Evolutionary conservation across 2,329 filamentous ascomycete species (phyloP), one percentile per base, ranked within the genome.

Genomic region (Aureobasidium melanogenum): DNA sequence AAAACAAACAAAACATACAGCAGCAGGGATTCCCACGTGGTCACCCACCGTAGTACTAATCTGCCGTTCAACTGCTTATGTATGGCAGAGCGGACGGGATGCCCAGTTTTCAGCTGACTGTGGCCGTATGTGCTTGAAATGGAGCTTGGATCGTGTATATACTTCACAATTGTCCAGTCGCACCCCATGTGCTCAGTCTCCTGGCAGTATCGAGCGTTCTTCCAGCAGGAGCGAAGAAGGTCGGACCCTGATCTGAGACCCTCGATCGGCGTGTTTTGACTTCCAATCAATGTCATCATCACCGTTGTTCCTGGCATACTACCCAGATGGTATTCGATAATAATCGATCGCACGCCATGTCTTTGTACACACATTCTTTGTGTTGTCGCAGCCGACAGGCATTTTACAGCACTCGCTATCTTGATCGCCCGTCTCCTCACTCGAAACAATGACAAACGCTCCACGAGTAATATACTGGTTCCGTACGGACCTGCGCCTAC

Each of bases 381-480:
- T 41, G 15, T 30, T 41, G 22, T 30, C 19, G 48, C 17, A 12
- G 30, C 10, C 22, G 19, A 15, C 3, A 44, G 19, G 22, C 5
- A 9, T 24, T 28, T 17, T 10, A 28, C 14, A 46, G 5, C 14
- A 46, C 14, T 3, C 19, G 5, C 19, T 22, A 14, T 47, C 26
- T 28, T 12, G 6, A n/a, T 28, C 26, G 22, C n/a, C n/a, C n/a
- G n/a, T n/a, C n/a, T n/a, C n/a, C n/a, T n/a, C n/a, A n/a, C 26
- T 28, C n/a, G 17, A 19, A 41, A 50, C 14, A 24, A 59, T 59
- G 56, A 47, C 54, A 30, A 75, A 76, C 67, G 32, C 30, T 19
- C 76, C 82, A 43, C 75, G 82, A 55, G 87, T 91, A 2, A 80
- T 91, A 36, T 90, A 89, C 71, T 91, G 88, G 88, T 90, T 90